Evolutionary conservation across 148 eudicot species (phyloP).

Genomic region (Rhododendron kiyosumense): DNA sequence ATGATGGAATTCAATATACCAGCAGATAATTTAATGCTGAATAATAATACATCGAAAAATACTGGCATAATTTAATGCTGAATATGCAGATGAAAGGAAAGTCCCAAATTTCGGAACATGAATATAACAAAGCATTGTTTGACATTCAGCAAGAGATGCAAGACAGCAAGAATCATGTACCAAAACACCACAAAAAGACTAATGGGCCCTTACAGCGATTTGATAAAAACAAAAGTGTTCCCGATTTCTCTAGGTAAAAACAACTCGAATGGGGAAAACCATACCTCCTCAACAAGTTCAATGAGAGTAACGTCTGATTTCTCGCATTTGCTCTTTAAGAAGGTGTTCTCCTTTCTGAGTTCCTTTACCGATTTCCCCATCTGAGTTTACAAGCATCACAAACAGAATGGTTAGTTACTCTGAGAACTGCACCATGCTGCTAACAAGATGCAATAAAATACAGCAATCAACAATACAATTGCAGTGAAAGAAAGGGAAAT

Average conservation of each 20-base stretch:
- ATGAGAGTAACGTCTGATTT: conserved; percentile 78
- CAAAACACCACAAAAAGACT: not conserved
- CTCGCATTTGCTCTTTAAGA: conserved; percentile 82
- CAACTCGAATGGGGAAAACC: not conserved
- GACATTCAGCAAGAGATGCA: conserved; percentile 4
- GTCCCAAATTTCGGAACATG: not conserved
- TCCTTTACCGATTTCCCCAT: conserved; percentile 88
- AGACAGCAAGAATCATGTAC: not conserved
- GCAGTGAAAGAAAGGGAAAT: not conserved
- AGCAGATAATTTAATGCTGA: not conserved
- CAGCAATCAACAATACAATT: not conserved
- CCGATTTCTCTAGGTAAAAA: not conserved
- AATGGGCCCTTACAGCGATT: not conserved
- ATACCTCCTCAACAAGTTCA: conserved; percentile 91
- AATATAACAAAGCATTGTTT: not conserved
- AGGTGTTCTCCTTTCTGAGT: conserved; percentile 77
- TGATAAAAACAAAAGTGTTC: not conserved
- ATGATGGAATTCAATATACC: not conserved
- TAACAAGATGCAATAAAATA: not conserved
- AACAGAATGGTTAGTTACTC: conserved; percentile 6
- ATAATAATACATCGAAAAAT: not conserved
- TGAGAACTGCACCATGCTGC: conserved; percentile 11
- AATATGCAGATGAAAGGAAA: not conserved
- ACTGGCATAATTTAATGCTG: not conserved
- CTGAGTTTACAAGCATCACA: conserved; percentile 36